Evolutionary conservation across 768 basidiomycete genomes (phyloP).

Genomic region (Lentinula guzmanii): DNA sequence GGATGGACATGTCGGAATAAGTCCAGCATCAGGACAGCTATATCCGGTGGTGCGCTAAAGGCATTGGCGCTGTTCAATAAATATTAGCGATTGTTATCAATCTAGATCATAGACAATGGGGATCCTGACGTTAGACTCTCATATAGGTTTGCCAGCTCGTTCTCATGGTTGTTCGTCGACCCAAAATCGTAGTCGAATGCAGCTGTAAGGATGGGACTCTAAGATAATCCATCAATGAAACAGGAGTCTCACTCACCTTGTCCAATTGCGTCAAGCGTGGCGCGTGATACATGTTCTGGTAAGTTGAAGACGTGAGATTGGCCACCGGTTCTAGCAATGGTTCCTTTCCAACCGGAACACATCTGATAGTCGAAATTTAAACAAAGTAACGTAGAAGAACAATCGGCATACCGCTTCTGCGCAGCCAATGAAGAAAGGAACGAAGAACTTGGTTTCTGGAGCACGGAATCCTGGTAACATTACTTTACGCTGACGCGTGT

Average conservation of each 20-base stretch:
- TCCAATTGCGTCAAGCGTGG: slow-evolving; percentile 31
- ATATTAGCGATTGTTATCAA: not conserved
- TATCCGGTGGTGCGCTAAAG: slow-evolving; percentile 12
- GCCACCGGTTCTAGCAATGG: slow-evolving; percentile 10
- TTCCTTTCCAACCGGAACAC: slow-evolving; percentile 21
- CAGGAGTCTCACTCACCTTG: slow-evolving; percentile 19
- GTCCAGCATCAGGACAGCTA: not conserved
- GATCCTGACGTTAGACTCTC: slow-evolving; percentile 27
- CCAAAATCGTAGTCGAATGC: slow-evolving; percentile 39
- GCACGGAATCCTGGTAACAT: slow-evolving; percentile 27
- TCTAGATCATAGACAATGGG: not conserved
- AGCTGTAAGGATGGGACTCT: slow-evolving; percentile 2
- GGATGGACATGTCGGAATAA: slow-evolving; percentile 9
- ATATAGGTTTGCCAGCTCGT: slow-evolving; percentile 30
- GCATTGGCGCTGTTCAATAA: slow-evolving; percentile 13
- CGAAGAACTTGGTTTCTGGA: slow-evolving; percentile 18
- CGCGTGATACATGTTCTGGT: slow-evolving; percentile 21
- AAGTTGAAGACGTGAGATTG: slow-evolving; percentile 18
- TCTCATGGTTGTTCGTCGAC: slow-evolving; percentile 28
- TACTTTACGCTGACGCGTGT: slow-evolving; percentile 24
- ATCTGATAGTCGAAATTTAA: slow-evolving; percentile 12
- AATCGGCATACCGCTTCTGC: slow-evolving; percentile 17
- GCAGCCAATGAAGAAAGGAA: slow-evolving; percentile 21
- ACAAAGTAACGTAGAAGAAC: not conserved
- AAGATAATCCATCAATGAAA: not conserved